Evolutionary conservation across 352 stramenopile genomes (phyloP).

Genomic region (Pelagophyceae sp.): DNA sequence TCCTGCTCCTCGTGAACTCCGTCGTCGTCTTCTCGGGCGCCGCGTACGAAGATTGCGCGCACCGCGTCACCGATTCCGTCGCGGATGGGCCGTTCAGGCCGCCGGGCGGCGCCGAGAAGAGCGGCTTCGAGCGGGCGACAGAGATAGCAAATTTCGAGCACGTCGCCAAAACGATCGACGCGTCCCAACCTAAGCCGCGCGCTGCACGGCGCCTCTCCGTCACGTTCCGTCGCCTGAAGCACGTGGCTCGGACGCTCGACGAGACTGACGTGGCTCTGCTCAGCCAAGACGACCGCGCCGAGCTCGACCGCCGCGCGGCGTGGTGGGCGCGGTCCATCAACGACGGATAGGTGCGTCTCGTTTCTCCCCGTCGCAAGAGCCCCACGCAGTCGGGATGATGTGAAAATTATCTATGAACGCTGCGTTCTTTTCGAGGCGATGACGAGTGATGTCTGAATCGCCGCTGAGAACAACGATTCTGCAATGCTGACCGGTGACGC

Average conservation of each 20-base stretch:
- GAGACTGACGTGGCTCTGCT: neutral
- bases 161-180: neutral
- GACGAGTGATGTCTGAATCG: neutral
- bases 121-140: too few relatives aligned
- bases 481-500: neutral
- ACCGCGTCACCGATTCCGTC: neutral
- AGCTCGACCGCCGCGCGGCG: neutral
- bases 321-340: constrained; percentile 5
- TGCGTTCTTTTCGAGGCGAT: neutral
- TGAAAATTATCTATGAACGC: neutral
- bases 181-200: neutral
- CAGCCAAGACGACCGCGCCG: neutral
- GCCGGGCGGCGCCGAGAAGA: too few relatives aligned
- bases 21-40: neutral
- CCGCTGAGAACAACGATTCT: neutral
- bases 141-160: too few relatives aligned
- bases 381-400: neutral
- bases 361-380: neutral
- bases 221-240: constrained; percentile 2
- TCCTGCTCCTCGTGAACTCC: neutral
- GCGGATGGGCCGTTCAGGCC: too few relatives aligned
- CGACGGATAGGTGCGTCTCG: neutral
- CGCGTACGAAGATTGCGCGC: neutral
- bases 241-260: neutral
- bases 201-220: neutral